Evolutionary conservation across 1,284 basidiomycete species (phyloP).

Genomic region (Leccinum solheimii): DNA sequence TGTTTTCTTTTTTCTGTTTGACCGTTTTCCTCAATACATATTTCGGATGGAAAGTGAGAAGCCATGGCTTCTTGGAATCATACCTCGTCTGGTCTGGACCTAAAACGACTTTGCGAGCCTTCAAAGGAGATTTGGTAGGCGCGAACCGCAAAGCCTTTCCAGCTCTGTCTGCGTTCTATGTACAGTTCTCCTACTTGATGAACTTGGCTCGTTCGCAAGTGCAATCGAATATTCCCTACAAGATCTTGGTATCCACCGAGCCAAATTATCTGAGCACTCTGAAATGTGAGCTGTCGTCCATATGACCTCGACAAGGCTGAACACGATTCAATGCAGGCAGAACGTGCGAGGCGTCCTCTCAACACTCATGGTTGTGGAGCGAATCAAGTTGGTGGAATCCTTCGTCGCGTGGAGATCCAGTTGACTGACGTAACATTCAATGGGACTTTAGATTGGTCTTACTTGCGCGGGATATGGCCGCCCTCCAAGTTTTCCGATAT

Average conservation of each 20-base stretch:
- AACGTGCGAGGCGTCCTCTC: not conserved
- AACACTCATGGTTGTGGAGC: not conserved
- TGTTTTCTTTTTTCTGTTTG: not conserved
- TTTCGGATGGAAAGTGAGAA: not conserved
- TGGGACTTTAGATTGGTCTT: conserved; percentile 6
- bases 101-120: conserved; percentile 7
- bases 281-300: not conserved
- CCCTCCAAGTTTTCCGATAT: conserved; percentile 7
- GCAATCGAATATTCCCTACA: not conserved
- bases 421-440: not conserved
- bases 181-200: conserved; percentile 8
- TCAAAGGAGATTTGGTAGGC: conserved; percentile 6
- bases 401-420: not conserved
- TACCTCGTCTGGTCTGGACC: conserved; percentile 18
- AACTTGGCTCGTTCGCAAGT: not conserved
- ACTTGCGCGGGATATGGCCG: conserved; percentile 14
- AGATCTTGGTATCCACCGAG: conserved; percentile 1
- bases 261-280: not conserved
- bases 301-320: not conserved
- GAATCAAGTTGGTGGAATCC: not conserved
- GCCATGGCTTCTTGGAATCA: not conserved
- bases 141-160: conserved; percentile 11
- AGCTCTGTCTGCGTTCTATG: conserved; percentile 6
- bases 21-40: not conserved
- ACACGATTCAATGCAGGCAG: not conserved